Base-by-base conservation (phyloP, 2,329 filamentous ascomycete species). In the Colletotrichum destructivum region DNA sequence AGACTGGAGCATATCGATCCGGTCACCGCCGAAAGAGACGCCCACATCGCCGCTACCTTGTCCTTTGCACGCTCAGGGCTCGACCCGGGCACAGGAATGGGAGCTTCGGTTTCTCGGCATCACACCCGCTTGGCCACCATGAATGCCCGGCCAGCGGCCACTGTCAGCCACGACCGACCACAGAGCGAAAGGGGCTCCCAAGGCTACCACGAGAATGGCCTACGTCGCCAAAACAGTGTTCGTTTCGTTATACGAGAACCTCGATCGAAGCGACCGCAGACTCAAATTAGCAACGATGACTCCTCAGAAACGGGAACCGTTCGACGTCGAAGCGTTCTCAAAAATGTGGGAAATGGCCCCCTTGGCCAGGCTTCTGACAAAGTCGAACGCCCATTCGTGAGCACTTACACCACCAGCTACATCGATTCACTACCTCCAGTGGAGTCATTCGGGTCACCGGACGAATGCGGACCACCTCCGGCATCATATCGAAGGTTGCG, bases 1-100 rank as follows among this genome's bases (percentile, higher is more conserved):
- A 71, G 74, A 1, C 79, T 88, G 23, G 83, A 88, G 61, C 82
- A 86, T 62, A 87, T 90, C 55, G 81, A 86, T 74, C 86, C 86
- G 1, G 80, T 79, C 13, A 78, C 81, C 4, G 87, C 88, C 2
- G 85, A 88, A 60, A 84, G 88, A 65, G 89, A 92, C 78, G 91
- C 91, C 9, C 87, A 89, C 49, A 85, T 88, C 49, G 91, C 91
- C 26, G 91, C 91, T 9, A 82, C 84, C 44, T 82, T 90, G 76
- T 92, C 91, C 1, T 93, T 89, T 77, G 79, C 82, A 8, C 84
- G 87, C 71, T 87, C 88, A n/a, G 83, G 83, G 65, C 82, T 82
- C 46, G 81, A 83, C 15, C 81, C 77, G 49, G 81, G 76, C 68
- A 77, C 77, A 38, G 82, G 83, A 60, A 75, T 78, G 63, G 12